Evolutionary conservation across 2,329 filamentous ascomycete species (phyloP).

Genomic region (Ramularia collo-cygni): DNA sequence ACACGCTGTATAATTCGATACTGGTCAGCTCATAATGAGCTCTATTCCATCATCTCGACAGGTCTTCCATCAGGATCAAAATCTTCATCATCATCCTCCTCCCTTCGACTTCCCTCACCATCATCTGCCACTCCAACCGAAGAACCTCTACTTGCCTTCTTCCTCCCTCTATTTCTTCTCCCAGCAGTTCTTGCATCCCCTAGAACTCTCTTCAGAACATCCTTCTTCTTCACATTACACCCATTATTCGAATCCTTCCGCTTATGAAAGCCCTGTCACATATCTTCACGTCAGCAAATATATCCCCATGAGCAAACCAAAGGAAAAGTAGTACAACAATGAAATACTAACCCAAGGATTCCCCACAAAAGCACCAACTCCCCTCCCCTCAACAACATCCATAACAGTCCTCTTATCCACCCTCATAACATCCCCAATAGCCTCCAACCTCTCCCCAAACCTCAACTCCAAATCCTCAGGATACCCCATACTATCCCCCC

Average conservation of each 20-base stretch:
- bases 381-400: constrained; percentile 20
- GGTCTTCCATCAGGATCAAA: too few species aligned
- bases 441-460: neutral
- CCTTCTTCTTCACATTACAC: constrained; percentile 19
- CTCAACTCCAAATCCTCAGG: neutral
- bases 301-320: too few species aligned
- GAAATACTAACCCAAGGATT: constrained; percentile 7
- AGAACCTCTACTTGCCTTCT: too few species aligned
- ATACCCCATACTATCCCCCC: constrained; percentile 15
- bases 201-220: too few species aligned
- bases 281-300: too few species aligned
- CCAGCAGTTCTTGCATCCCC: too few species aligned
- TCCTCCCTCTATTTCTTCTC: too few species aligned
- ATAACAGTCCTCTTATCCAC: constrained; percentile 11
- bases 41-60: too few species aligned
- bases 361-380: constrained; percentile 15
- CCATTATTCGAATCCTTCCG: constrained; percentile 15
- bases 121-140: constrained; percentile 9
- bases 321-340: too few species aligned
- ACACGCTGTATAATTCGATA: too few species aligned
- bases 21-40: too few species aligned
- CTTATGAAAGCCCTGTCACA: constrained; percentile 9
- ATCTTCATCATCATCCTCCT: neutral
- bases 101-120: constrained; percentile 10
- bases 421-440: constrained; percentile 1